Conservation (phyloP, 2,329 filamentous ascomycete genomes). For the Venturia effusa region DNA sequence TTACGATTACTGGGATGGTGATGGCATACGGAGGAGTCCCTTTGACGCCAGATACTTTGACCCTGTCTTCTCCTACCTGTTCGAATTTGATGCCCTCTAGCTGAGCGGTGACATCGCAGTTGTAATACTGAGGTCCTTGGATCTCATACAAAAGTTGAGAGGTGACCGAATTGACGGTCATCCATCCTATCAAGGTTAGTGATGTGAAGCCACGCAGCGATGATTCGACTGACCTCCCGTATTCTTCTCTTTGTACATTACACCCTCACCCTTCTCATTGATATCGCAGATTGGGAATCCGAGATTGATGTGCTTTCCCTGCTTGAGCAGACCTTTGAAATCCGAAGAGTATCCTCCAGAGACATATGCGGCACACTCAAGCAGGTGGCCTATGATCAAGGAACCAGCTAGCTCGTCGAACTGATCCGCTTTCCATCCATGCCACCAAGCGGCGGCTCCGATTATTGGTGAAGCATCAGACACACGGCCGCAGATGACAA, state of each 20-base stretch:
- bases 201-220: too few species aligned
- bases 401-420: conserved; percentile 41
- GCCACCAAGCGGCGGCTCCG: conserved; percentile 34
- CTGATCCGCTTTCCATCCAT: conserved; percentile 38
- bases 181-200: too few species aligned
- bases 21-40: conserved; percentile 31
- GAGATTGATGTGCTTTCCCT: conserved; percentile 14
- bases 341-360: conserved; percentile 10
- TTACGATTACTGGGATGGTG: too few species aligned
- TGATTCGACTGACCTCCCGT: conserved; percentile 16
- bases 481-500: conserved; percentile 23
- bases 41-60: conserved; percentile 31
- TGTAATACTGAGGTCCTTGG: conserved; percentile 14
- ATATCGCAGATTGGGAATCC: conserved; percentile 20
- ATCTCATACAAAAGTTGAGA: conserved; percentile 21
- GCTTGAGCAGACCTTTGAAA: conserved; percentile 9
- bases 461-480: conserved; percentile 20
- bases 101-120: conserved; percentile 15
- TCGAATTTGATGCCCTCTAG: conserved; percentile 31
- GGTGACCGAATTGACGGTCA: conserved; percentile 16
- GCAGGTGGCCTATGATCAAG: conserved; percentile 42
- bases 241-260: conserved; percentile 14
- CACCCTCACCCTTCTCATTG: conserved; percentile 13
- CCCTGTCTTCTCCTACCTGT: conserved; percentile 34
- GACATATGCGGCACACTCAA: conserved; percentile 32